Evolutionary conservation across 2,329 filamentous ascomycete genomes (phyloP).

Genomic region (Fusarium newnesense): DNA sequence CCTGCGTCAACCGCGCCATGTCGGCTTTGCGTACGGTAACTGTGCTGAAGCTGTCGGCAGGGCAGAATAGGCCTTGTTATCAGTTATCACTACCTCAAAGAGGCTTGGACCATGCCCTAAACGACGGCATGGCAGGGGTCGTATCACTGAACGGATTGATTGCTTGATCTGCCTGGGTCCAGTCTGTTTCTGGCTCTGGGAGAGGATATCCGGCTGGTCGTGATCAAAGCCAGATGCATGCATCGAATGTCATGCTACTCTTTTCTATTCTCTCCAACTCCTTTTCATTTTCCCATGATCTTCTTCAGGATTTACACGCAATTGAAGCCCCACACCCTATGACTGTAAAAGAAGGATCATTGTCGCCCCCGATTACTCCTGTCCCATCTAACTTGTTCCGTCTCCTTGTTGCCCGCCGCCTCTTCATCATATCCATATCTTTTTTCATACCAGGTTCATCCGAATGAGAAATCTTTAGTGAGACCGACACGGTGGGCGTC

Average conservation of each 20-base stretch:
- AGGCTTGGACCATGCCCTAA: conserved; percentile 30
- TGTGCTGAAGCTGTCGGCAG: conserved; percentile 11
- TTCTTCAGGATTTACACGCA: conserved; percentile 2
- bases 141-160: conserved; percentile 21
- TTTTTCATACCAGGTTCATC: conserved; percentile 20
- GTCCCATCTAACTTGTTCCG: conserved; percentile 12
- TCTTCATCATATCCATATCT: conserved; percentile 8
- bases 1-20: conserved; percentile 30
- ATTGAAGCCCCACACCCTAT: conserved; percentile 27
- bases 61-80: conserved; percentile 28
- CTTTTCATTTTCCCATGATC: not conserved
- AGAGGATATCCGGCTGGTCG: not conserved
- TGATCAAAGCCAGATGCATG: conserved; percentile 36
- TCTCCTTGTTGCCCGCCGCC: conserved; percentile 7
- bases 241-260: conserved; percentile 36
- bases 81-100: conserved; percentile 31
- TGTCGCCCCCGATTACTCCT: conserved; percentile 32
- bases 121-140: conserved; percentile 19
- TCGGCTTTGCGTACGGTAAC: conserved; percentile 21
- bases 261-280: conserved; percentile 6
- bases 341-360: conserved; percentile 20
- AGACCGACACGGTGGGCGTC: conserved; percentile 37
- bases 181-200: not conserved
- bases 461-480: conserved; percentile 21
- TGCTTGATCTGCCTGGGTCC: conserved; percentile 1